Conservation (phyloP, 345 rosid genomes). For the Brassica carinata region DNA sequence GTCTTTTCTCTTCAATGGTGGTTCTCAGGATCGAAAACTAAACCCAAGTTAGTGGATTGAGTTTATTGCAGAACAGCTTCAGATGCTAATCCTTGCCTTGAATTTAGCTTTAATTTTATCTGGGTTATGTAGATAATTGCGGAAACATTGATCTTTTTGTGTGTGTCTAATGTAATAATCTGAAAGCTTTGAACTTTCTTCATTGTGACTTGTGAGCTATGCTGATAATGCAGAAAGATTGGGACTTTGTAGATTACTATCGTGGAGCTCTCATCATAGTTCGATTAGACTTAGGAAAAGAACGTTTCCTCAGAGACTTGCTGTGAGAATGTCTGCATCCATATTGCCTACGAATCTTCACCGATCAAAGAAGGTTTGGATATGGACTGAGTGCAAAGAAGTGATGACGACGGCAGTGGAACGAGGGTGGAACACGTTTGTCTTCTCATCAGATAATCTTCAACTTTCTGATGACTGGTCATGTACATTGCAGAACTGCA, state of each 20-base stretch:
- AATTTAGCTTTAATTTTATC: neutral
- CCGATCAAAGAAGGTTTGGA: constrained; percentile 68
- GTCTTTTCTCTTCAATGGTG: neutral
- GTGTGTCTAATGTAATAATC: neutral
- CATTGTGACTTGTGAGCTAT: constrained; percentile 10
- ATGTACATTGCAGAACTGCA: constrained; percentile 44
- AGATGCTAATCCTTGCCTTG: constrained; percentile 2
- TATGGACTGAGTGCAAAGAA: constrained; percentile 73
- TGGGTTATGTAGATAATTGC: constrained; percentile 3
- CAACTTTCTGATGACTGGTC: constrained; percentile 78
- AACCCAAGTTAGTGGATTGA: neutral
- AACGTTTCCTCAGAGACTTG: constrained; percentile 5
- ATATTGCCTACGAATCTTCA: constrained; percentile 37
- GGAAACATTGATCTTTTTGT: neutral
- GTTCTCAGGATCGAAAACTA: neutral
- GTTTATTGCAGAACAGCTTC: neutral
- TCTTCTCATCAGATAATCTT: constrained; percentile 50
- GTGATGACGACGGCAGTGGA: constrained; percentile 86
- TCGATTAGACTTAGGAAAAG: neutral
- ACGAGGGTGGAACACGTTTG: constrained; percentile 90
- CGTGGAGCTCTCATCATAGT: constrained; percentile 23
- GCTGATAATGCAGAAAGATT: constrained; percentile 30
- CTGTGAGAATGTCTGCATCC: constrained; percentile 32
- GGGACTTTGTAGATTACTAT: constrained; percentile 19
- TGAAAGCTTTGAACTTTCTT: constrained; percentile 9